Conservation (phyloP, 192 early-diverging fungal genomes). For the Mortierella hygrophila region DNA sequence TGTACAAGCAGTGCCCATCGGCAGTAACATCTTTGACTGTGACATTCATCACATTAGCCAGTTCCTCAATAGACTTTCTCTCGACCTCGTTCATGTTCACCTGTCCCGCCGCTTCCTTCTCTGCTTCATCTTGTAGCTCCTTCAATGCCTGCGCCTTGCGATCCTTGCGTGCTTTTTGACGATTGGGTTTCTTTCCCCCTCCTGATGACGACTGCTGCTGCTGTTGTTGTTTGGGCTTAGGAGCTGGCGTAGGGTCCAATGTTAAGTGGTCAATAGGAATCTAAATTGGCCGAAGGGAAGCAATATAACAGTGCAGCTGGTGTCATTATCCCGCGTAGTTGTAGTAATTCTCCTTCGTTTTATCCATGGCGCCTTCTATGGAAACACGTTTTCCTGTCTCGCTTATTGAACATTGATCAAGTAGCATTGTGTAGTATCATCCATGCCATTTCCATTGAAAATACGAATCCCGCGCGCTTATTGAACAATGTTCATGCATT, state of each 20-base stretch:
- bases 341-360: not conserved
- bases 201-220: constrained; percentile 3
- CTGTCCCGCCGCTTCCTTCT: constrained; percentile 78
- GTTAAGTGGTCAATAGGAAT: constrained; percentile 48
- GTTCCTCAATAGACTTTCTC: constrained; percentile 70
- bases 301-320: constrained; percentile 5
- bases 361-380: not conserved
- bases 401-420: not conserved
- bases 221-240: constrained; percentile 30
- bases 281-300: constrained; percentile 8
- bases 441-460: not conserved
- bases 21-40: constrained; percentile 77
- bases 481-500: too few species aligned
- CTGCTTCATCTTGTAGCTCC: constrained; percentile 79
- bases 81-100: constrained; percentile 85
- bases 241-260: constrained; percentile 16
- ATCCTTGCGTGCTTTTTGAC: constrained; percentile 74
- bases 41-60: constrained; percentile 70
- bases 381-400: not conserved
- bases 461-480: not conserved
- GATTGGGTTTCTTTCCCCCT: constrained; percentile 42
- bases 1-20: constrained; percentile 97
- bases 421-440: not conserved
- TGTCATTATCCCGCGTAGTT: not conserved
- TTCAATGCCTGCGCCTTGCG: constrained; percentile 79